Evolutionary conservation across 2,329 filamentous ascomycete genomes (phyloP), one percentile per base, ranked within the genome.

Genomic region (Epichloe sibirici): DNA sequence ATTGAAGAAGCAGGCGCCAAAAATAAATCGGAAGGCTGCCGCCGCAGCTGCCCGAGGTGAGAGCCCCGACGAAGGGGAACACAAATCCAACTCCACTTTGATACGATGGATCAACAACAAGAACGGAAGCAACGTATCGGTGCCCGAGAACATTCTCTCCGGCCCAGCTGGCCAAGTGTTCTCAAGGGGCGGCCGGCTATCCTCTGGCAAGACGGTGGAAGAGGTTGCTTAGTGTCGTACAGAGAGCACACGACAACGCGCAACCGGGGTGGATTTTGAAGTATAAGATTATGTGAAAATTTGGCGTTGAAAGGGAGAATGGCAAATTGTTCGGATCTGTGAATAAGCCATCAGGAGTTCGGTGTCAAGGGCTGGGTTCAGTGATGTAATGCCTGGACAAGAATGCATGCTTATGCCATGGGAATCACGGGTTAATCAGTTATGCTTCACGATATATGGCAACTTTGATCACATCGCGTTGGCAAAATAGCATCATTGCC

Each of bases 1-100:
- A 2, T 80, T 93, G 50, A 90, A 90, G 68, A 90, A 90, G 65
- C 88, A 90, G 65, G 86, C 87, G 1, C 84, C 87, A 25, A 90
- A 91, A 67, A 81, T 80, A 53, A 84, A 78, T 58, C 72, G 74
- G 57, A 79, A 77, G 58, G 74, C 66, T 35, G 74, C 64, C 45
- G 65, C 60, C 53, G 71, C 58, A 55, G 71, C 56, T 50, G 63
- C 60, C 51, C 77, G 74, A 37, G 76, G 76, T 11, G 74, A 72
- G 9, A 71, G 70, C 2, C 72, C 73, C 7, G 77, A 77, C 48
- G 69, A 66, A 1, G 74, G 75, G 2, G 58, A 64, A 2, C 70
- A 72, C 39, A 78, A 71, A 57, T 71, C 82, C 0, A 75, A 80
- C 55, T 75, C 83, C 1, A 70, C 82, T 7, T 85, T 85, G 57